Evolutionary conservation across 2,329 filamentous ascomycete species (phyloP), one percentile per base, ranked within the genome.

Genomic region (Aspergillus fumigatiaffinis): DNA sequence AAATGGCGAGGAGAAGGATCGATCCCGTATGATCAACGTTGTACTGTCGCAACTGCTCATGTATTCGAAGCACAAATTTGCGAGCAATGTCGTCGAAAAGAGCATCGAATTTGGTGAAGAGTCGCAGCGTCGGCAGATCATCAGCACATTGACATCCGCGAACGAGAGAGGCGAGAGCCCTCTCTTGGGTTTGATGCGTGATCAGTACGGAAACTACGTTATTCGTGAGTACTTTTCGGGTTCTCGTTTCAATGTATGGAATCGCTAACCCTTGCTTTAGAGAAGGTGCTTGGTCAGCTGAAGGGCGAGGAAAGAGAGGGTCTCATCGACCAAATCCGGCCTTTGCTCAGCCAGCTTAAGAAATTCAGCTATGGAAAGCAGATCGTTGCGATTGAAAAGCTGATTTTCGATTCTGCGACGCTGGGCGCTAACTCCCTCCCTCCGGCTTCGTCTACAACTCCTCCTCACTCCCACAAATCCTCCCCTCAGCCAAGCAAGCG

Each of bases 71-170:
- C 91, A 97, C 78, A 99, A 99, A 72, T 95, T 91, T 68, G 93
- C 94, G 0, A 97, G 92, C 68, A 97, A 99, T 66, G 93, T 99
- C 2, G 93, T 99, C 0, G 94, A 99, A 75, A 93, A 91, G 74
- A 96, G 92, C 70, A 88, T 97, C 59, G 80, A 88, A 55, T 84
- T 82, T 63, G 91, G 90, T 21, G 85, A 85, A 0, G 78, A 83
- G 21, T 80, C 87, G 52, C 89, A 96, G 70, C 86, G 89, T 52
- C 82, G 80, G 35, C 80, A 82, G 32, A 91, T 97, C 57, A 83
- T 90, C 53, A 78, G 79, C 51, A 80, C 84, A 57, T 77, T 92
- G 26, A 86, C 82, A 1, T 80, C 80, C 1, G 71, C 80, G 17
- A 84, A 84, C 53, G 81, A 83, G 7, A 84, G 89, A 47, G 89